phyloP scores from a whole-genome alignment of 768 basidiomycete genomes.

The Boletus reticuloceps region DNA sequence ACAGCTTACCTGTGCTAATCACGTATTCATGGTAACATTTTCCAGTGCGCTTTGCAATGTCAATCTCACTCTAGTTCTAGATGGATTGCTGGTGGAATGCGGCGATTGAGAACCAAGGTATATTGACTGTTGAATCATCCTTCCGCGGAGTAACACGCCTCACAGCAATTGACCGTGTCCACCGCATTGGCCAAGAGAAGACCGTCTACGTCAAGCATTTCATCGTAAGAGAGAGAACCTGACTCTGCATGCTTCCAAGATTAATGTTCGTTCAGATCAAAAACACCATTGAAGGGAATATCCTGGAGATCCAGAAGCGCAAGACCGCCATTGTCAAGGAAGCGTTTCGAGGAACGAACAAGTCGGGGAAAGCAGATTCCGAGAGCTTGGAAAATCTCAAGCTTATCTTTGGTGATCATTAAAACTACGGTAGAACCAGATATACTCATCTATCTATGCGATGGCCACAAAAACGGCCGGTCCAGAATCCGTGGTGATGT shows the following conservation, averaged over 20 bases:
- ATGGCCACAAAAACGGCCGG: no score
- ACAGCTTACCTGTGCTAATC: slow-evolving; percentile 74
- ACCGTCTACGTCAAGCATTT: slow-evolving; percentile 84
- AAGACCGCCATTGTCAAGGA: slow-evolving; percentile 87
- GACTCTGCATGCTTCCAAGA: not conserved
- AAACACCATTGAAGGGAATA: slow-evolving; percentile 76
- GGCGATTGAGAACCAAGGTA: slow-evolving; percentile 78
- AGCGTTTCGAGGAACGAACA: slow-evolving; percentile 63
- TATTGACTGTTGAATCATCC: not conserved
- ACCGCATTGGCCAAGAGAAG: slow-evolving; percentile 80
- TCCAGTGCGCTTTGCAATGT: not conserved
- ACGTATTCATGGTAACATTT: slow-evolving; percentile 80
- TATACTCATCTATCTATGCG: no score
- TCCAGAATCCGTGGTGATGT: no score
- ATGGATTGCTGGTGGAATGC: slow-evolving; percentile 96
- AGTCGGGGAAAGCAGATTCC: slow-evolving; percentile 47
- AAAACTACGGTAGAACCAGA: not conserved
- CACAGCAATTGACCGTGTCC: slow-evolving; percentile 82
- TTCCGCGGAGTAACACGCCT: slow-evolving; percentile 3
- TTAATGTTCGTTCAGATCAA: slow-evolving; percentile 45
- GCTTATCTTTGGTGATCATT: slow-evolving; percentile 22
- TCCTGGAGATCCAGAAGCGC: slow-evolving; percentile 77
- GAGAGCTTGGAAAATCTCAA: slow-evolving; percentile 82
- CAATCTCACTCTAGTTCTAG: slow-evolving; percentile 36
- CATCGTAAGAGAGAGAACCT: slow-evolving; percentile 53